phyloP scores from a whole-genome alignment of 2,329 filamentous ascomycete species.

The Penicillium sp. region DNA sequence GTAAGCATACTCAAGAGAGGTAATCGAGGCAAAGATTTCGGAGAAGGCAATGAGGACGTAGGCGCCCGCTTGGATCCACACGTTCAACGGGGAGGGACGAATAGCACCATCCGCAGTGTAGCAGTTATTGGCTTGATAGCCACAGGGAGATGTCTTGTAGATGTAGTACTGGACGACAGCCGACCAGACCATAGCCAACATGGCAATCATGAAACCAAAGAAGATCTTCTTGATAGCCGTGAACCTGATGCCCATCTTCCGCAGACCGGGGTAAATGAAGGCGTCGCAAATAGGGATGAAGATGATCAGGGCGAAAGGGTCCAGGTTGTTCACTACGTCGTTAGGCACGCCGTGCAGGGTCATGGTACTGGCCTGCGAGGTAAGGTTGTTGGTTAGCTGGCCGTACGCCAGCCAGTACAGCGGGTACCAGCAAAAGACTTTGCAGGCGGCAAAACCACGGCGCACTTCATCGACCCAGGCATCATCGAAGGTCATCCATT shows the following conservation, averaged over 20 bases:
- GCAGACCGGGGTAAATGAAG: conserved; percentile 52
- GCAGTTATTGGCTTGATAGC: conserved; percentile 55
- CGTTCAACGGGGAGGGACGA: conserved; percentile 60
- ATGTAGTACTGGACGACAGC: conserved; percentile 51
- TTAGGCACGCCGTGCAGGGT: conserved; percentile 54
- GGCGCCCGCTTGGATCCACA: conserved; percentile 55
- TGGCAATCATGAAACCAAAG: conserved; percentile 51
- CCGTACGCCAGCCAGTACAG: conserved; percentile 54
- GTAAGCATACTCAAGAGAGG: conserved; percentile 73
- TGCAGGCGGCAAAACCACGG: conserved; percentile 68
- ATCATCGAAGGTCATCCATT: conserved; percentile 76
- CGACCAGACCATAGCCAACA: conserved; percentile 51
- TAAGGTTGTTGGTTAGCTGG: conserved; percentile 57
- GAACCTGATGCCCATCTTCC: conserved; percentile 49
- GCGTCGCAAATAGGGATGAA: conserved; percentile 56
- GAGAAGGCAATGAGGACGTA: conserved; percentile 57
- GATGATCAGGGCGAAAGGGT: conserved; percentile 55
- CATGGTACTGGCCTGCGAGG: conserved; percentile 58
- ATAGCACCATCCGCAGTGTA: conserved; percentile 45
- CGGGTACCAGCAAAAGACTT: conserved; percentile 64
- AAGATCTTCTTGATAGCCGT: conserved; percentile 57
- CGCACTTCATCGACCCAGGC: conserved; percentile 78
- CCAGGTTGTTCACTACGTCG: conserved; percentile 57
- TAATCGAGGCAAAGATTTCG: conserved; percentile 61
- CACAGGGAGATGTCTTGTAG: conserved; percentile 64